Base-by-base conservation (phyloP, 2,329 filamentous ascomycete species). In the Talaromyces rugulosus region DNA sequence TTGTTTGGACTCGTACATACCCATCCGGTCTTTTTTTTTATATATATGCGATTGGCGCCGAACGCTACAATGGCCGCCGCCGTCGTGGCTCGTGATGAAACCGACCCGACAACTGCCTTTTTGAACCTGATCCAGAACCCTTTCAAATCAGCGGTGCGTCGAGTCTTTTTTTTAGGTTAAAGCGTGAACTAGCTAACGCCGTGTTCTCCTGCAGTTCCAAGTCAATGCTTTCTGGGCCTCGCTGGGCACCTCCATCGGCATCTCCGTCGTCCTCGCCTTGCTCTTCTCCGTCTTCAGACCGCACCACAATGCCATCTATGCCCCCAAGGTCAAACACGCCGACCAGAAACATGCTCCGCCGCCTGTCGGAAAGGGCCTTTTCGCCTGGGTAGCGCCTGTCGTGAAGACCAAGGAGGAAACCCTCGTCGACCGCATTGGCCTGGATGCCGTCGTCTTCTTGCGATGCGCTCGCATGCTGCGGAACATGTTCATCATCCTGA, bases 381-480 rank as follows among this genome's bases (percentile, higher is more conserved):
- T 96, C 73, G 88, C 92, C 55, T 99, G 95, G 95, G 75, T 96
- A 34, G 81, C 81, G 23, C 93, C 94, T 0, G 80, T 99, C 34
- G 82, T 92, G 77, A 85, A 82, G 64, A 94, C 90, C 14, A 88
- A 85, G 63, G 95, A 99, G 78, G 80, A 87, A 60, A 84, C 90
- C 14, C 77, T 97, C 64, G 83, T 96, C 28, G 84, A 89, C n/a
- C 87, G 89, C 69, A 88, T 96, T 44, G 95, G 95, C 56, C 82
- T 99, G 80, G 95, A 99, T 77, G 95, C 93, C 8, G 89, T 90
- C 8, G 80, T 99, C 55, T 98, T 99, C 74, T 81, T 99, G 66
- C 88, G 94, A 58, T 93, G 97, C 70, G 86, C 88, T 56, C 85
- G 88, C 67, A 98, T 99, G 95, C 91, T 91, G 72, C 88, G 95